phyloP scores from a whole-genome alignment of 1,284 basidiomycete genomes.

The Cryptococcus sp. region DNA sequence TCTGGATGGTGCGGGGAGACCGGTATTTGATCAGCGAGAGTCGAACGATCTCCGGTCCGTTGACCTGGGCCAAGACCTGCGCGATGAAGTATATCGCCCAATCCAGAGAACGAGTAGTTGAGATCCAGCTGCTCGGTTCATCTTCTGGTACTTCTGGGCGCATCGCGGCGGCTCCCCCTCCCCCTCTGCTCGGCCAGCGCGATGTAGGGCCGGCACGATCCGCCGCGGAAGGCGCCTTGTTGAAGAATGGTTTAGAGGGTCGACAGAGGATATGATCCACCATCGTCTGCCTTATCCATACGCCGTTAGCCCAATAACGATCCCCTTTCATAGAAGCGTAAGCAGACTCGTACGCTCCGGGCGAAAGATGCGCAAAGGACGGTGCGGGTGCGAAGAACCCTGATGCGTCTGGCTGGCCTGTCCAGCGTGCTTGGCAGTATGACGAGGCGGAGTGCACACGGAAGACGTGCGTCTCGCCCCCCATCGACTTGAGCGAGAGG shows the following conservation, averaged over 20 bases:
- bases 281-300: slow-evolving; percentile 2
- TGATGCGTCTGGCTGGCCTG: slow-evolving; percentile 6
- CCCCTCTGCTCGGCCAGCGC: background rate
- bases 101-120: slow-evolving; percentile 9
- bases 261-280: slow-evolving; percentile 2
- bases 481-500: background rate
- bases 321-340: background rate
- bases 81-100: slow-evolving; percentile 19
- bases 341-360: slow-evolving; percentile 6
- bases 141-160: background rate
- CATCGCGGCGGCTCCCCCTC: background rate
- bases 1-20: background rate
- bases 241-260: no score
- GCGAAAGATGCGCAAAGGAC: slow-evolving; percentile 12
- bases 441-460: slow-evolving; percentile 5
- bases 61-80: background rate
- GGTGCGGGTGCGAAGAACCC: slow-evolving; percentile 16
- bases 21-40: slow-evolving; percentile 5
- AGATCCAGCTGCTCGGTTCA: slow-evolving; percentile 13
- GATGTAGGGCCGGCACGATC: no score
- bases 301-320: background rate
- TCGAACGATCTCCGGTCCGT: slow-evolving; percentile 1
- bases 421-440: slow-evolving; percentile 1
- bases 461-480: slow-evolving; percentile 1
- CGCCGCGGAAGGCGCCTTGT: no score